Evolutionary conservation across 805 yeast genomes (phyloP), one percentile per base, ranked within the genome.

Genomic region (Kodamaea nitidulidarum): DNA sequence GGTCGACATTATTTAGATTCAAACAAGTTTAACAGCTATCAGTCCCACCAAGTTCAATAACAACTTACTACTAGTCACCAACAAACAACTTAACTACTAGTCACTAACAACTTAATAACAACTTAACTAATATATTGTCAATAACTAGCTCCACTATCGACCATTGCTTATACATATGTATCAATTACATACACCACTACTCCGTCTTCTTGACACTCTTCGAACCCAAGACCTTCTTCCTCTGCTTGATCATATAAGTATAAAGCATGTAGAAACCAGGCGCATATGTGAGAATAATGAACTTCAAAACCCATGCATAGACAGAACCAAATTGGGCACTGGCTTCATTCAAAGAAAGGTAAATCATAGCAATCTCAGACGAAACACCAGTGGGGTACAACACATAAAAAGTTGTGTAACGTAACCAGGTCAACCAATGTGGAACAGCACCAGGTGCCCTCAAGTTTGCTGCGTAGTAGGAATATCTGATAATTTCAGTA

Each of bases 371-470:
- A 43, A 84, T 70, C 60, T 93, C 98, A 45, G 91, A 79, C 2
- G 84, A 76, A n/a, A 90, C 96, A 2, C 98, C 98, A 15, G 84
- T 61, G 14, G 98, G 98, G 55, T 93, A 93, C 47, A 93, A 68
- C 2, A 87, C 76, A 48, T 76, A 75, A 62, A 93, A 93, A 18
- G 87, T 65, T 46, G 85, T 84, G 71, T 93, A 93, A 54, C 98
- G 76, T 47, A 88, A 64, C 73, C 82, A 75, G 14, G 80, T 75
- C 48, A 91, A 69, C 55, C 66, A 56, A 27, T 55, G 51, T 4
- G 93, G 84, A 11, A 84, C 81, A 1, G 65, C 54, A 1, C 73
- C 76, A 7, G 67, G 65, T 20, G 71, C 66, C 17, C 60, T 56
- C 45, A 84, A 61, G 49, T 80, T 80, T 39, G 82, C 71, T 6